Evolutionary conservation across 352 stramenopile species (phyloP), one percentile per base, ranked within the genome.

Genomic region (Phytopythium sindhum): DNA sequence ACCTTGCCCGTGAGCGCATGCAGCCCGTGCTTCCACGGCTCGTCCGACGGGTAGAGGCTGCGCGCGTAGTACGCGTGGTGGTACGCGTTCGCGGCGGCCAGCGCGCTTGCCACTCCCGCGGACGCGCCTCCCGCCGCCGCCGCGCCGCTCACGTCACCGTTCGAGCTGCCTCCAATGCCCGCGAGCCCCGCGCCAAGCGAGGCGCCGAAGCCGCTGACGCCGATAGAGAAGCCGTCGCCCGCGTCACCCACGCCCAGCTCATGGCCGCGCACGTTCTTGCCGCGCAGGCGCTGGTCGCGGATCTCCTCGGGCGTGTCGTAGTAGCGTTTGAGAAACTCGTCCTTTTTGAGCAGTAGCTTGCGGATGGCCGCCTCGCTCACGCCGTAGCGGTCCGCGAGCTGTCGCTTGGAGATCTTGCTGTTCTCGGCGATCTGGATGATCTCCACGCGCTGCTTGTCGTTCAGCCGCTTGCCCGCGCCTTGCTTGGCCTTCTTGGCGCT

Each of bases 341-440:
- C 81, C 64, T 91, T 93, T 72, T 91, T 90, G 47, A 85, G 78
- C 67, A 93, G 66, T 41, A 93, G 70, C 71, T 91, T 91, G 61
- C 84, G 84, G 71, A 91, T 93, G 44, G 84, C 84, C 2, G 84
- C 81, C 67, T 93, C 84, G 52, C 78, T 90, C 56, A 93, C 84
- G 55, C 84, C 84, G 65, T 88, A 93, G 60, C 88, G 83, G 47
- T 90, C 81, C 23, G 81, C 84, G 51, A 93, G 63, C 60, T 89
- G 81, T 35, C 84, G 81, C 77, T 93, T 91, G 60, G 81, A 88
- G 62, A 83, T 88, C 69, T 87, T 88, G 69, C 65, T 79, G 65
- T 90, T 90, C 67, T 91, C 84, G 4, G 81, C 75, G 60, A 90
- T 79, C 70, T 93, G 84, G 70, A 93, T 93, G 69, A 93, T 91